Percentiles rank a stretch among this genome's conserved stretches.
Conservation (phyloP, 1,284 basidiomycete genomes). For the Vanrija pseudolonga region DNA sequence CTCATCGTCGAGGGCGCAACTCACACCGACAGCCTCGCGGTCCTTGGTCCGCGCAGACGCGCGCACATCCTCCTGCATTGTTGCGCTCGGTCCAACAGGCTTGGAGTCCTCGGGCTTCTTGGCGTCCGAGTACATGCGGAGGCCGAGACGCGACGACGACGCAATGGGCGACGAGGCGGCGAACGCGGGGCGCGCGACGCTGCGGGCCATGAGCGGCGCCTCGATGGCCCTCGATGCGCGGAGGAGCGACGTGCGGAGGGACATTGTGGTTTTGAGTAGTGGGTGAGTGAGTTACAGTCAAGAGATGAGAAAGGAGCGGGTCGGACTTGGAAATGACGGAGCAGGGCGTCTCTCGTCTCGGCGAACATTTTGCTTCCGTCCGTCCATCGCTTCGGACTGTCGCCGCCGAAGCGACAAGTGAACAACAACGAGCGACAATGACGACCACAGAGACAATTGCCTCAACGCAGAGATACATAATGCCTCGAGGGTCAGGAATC, state of each 20-base stretch:
- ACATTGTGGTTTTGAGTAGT: neutral
- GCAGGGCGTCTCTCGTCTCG: no score
- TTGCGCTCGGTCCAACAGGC: no score
- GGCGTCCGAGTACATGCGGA: neutral
- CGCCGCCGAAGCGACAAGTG: no score
- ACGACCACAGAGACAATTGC: no score
- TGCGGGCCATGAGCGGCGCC: neutral
- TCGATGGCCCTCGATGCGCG: neutral
- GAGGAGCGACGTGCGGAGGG: neutral
- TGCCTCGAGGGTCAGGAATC: no score
- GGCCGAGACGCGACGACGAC: neutral
- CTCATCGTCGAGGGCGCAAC: neutral
- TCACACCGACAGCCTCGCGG: constrained; percentile 23
- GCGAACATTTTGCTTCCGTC: no score
- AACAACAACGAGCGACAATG: no score
- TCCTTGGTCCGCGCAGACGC: constrained; percentile 9
- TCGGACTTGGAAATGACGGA: no score
- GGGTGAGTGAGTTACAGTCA: neutral
- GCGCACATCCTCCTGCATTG: no score
- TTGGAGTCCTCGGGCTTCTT: no score
- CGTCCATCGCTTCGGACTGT: no score
- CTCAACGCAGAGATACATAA: no score
- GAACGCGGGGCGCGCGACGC: neutral
- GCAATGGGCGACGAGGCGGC: neutral
- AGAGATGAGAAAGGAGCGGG: neutral